phyloP scores from a whole-genome alignment of 2,329 filamentous ascomycete species.

The Chrysoporthe austroafricana region DNA sequence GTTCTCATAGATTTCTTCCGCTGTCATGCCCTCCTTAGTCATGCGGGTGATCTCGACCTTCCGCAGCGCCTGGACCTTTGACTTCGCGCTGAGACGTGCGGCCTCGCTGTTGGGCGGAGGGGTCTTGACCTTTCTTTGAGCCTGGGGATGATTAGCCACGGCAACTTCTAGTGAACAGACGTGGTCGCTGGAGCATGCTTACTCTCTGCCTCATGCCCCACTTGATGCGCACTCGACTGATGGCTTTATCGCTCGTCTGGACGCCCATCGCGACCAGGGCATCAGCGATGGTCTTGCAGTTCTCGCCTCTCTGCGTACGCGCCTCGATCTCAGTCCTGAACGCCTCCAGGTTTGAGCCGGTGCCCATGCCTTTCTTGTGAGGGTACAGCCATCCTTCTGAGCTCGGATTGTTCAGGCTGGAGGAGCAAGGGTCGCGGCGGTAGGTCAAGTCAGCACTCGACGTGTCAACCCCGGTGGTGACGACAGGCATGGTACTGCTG shows the following conservation, averaged over 20 bases:
- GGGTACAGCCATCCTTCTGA: slow-evolving; percentile 24
- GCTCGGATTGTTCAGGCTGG: slow-evolving; percentile 22
- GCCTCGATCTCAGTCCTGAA: slow-evolving; percentile 30
- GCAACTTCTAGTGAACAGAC: too few species aligned
- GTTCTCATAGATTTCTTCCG: slow-evolving; percentile 28
- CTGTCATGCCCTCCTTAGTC: slow-evolving; percentile 29
- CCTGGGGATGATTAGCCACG: slow-evolving; percentile 16
- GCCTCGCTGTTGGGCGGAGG: slow-evolving; percentile 29
- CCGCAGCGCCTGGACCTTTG: slow-evolving; percentile 21
- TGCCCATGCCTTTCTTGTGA: slow-evolving; percentile 26
- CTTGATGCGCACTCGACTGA: slow-evolving; percentile 30
- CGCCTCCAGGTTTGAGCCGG: slow-evolving; percentile 25
- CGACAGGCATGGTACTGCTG: background rate
- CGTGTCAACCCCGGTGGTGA: background rate
- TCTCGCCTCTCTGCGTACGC: slow-evolving; percentile 30
- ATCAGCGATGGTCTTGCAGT: slow-evolving; percentile 31
- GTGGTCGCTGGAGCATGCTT: background rate
- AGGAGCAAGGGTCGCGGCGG: slow-evolving; percentile 3
- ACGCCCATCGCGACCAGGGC: slow-evolving; percentile 29
- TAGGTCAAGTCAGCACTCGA: slow-evolving; percentile 20
- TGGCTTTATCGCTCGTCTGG: slow-evolving; percentile 30
- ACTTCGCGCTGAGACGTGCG: slow-evolving; percentile 24
- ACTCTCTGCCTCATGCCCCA: slow-evolving; percentile 32
- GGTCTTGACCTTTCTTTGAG: slow-evolving; percentile 28
- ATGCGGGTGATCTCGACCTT: slow-evolving; percentile 31